phyloP scores from a whole-genome alignment of 768 basidiomycete genomes.

The Mycena rebaudengoi region DNA sequence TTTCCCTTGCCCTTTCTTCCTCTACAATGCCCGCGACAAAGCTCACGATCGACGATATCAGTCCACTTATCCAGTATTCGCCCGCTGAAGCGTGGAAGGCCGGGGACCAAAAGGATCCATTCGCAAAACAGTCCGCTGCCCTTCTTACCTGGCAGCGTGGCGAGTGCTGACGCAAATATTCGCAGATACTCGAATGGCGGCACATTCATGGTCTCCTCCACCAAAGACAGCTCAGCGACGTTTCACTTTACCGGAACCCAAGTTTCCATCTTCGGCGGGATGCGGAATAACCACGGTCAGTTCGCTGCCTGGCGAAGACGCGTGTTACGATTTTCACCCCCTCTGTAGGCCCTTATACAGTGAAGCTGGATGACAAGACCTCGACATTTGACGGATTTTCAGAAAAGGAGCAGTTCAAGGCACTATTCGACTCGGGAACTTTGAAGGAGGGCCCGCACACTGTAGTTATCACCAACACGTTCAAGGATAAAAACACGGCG shows the following conservation, averaged over 20 bases:
- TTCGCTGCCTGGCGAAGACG: background rate
- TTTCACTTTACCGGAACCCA: slow-evolving; percentile 49
- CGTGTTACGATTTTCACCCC: background rate
- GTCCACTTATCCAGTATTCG: slow-evolving; percentile 35
- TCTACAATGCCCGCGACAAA: slow-evolving; percentile 31
- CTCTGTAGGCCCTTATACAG: slow-evolving; percentile 31
- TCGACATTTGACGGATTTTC: slow-evolving; percentile 28
- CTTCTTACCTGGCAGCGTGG: background rate
- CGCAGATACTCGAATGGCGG: slow-evolving; percentile 45
- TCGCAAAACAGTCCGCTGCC: background rate
- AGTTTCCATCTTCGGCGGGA: slow-evolving; percentile 47
- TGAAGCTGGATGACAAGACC: slow-evolving; percentile 40
- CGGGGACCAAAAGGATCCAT: slow-evolving; percentile 21
- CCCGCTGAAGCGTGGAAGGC: slow-evolving; percentile 31
- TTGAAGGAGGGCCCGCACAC: slow-evolving; percentile 41
- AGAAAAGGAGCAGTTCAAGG: slow-evolving; percentile 32
- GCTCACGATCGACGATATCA: slow-evolving; percentile 37
- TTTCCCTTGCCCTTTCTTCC: no score
- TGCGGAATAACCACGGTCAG: slow-evolving; percentile 43
- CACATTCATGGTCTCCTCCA: slow-evolving; percentile 46
- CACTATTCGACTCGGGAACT: slow-evolving; percentile 38
- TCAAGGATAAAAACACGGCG: background rate
- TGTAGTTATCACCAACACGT: slow-evolving; percentile 31
- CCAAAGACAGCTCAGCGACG: slow-evolving; percentile 35
- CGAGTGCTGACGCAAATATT: background rate